Conservation (phyloP, 1,284 basidiomycete genomes). For the Ceratobasidium sp. region DNA sequence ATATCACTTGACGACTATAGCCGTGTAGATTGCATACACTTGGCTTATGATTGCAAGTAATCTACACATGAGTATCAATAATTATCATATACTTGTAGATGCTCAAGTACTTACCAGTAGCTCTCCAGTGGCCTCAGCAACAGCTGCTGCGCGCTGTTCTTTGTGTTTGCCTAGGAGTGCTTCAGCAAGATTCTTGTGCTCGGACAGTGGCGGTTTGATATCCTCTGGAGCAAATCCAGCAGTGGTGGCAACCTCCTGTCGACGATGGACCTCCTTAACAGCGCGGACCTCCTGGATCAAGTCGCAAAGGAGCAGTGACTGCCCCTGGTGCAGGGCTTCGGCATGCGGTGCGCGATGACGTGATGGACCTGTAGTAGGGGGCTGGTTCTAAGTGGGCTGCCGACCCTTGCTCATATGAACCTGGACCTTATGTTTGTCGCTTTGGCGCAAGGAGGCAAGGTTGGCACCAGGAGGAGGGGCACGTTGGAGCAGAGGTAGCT, state of each 20-base stretch:
- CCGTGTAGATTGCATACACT: not conserved
- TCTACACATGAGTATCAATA: conserved; percentile 4
- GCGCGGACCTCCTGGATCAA: not conserved
- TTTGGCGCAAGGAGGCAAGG: not conserved
- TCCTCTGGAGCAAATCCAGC: not conserved
- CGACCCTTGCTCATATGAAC: not conserved
- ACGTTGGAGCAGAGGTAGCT: not conserved
- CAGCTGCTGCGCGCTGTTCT: not conserved
- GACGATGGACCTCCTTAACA: not conserved
- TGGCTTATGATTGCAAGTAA: not conserved
- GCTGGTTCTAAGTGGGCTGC: not conserved
- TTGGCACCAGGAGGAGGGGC: too few relatives aligned
- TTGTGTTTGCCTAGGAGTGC: not conserved
- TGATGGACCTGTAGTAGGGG: not conserved
- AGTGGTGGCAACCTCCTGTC: not conserved
- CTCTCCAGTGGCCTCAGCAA: not conserved
- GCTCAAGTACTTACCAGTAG: not conserved
- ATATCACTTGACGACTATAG: not conserved
- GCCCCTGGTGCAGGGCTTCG: not conserved
- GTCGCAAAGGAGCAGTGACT: not conserved
- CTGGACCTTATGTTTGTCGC: not conserved
- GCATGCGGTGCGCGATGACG: not conserved
- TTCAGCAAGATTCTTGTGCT: too few relatives aligned
- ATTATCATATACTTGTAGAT: not conserved
- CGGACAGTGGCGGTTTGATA: too few relatives aligned